These are phyloP conservation scores for Cladosporium sp. DNA, from an alignment of 2,329 filamentous ascomycete species.

Conservation along the genomic window DNA sequence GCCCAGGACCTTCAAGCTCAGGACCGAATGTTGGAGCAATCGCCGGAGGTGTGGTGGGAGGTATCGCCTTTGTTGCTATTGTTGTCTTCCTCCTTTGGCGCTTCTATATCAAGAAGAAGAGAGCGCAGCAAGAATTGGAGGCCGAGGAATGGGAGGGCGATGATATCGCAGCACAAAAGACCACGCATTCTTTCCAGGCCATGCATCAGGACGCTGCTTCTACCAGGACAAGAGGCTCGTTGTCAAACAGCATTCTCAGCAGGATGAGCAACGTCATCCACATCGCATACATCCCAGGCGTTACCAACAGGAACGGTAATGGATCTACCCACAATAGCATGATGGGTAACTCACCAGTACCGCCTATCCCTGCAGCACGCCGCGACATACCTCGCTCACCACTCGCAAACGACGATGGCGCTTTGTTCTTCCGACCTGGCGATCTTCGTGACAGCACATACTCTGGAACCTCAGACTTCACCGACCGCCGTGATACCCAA, in stretches of 20 bases:
- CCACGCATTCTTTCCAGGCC: conserved; percentile 46
- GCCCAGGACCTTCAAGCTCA: conserved; percentile 30
- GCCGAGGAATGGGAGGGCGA: conserved; percentile 54
- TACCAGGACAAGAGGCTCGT: conserved; percentile 74
- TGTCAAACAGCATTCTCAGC: conserved; percentile 92
- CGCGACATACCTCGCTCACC: conserved; percentile 51
- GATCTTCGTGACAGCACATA: conserved; percentile 90
- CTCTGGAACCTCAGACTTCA: conserved; percentile 62
- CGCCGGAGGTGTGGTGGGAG: conserved; percentile 85
- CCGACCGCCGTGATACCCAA: conserved; percentile 33
- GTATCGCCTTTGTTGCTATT: conserved; percentile 69
- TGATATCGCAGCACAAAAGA: conserved; percentile 54
- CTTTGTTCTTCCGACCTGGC: conserved; percentile 89
- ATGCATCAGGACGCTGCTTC: conserved; percentile 66
- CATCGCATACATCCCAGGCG: conserved; percentile 96
- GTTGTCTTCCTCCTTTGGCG: conserved; percentile 79
- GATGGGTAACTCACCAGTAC: conserved; percentile 57
- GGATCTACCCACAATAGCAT: conserved; percentile 52
- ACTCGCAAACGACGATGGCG: conserved; percentile 55
- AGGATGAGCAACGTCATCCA: conserved; percentile 98
- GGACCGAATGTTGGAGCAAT: conserved; percentile 76
- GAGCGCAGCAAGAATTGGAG: conserved; percentile 55
- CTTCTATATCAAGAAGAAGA: conserved; percentile 78
- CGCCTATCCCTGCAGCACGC: conserved; percentile 69
- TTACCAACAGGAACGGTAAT: conserved; percentile 71